These are phyloP conservation scores for Trichomonas gallinae DNA, from an alignment of 208 protist genomes.

Conservation along the genomic window DNA sequence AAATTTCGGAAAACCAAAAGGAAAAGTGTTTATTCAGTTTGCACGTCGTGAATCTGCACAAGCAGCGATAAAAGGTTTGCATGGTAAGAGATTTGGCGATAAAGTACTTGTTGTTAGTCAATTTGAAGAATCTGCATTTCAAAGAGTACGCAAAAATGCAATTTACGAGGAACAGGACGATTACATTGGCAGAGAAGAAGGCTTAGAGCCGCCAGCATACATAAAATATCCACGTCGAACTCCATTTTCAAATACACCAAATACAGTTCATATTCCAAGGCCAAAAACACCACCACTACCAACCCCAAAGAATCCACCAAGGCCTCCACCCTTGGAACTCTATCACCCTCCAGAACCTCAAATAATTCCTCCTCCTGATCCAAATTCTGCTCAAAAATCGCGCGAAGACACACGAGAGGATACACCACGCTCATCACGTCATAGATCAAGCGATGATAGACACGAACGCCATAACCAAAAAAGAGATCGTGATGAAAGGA, in stretches of 20 bases:
- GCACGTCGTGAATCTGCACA: background rate
- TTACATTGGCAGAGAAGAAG: background rate
- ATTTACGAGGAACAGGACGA: background rate
- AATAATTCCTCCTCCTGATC: background rate
- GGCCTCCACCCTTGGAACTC: background rate
- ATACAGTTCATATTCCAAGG: background rate
- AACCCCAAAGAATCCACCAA: background rate
- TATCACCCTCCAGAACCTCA: background rate
- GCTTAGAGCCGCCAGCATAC: background rate
- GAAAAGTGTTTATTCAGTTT: background rate
- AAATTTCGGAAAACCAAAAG: background rate
- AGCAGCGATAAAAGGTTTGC: background rate
- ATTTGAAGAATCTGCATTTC: background rate
- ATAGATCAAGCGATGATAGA: background rate
- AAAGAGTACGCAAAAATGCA: background rate
- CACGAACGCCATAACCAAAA: background rate
- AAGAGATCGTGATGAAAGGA: background rate
- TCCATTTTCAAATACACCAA: background rate
- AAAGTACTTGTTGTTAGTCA: background rate
- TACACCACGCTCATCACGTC: background rate
- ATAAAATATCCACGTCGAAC: background rate
- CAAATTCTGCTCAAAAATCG: background rate
- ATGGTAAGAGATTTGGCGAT: background rate
- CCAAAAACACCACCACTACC: background rate
- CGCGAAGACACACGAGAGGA: background rate